Conservation (phyloP, 768 basidiomycete species). For the Termitomyces heimii region DNA sequence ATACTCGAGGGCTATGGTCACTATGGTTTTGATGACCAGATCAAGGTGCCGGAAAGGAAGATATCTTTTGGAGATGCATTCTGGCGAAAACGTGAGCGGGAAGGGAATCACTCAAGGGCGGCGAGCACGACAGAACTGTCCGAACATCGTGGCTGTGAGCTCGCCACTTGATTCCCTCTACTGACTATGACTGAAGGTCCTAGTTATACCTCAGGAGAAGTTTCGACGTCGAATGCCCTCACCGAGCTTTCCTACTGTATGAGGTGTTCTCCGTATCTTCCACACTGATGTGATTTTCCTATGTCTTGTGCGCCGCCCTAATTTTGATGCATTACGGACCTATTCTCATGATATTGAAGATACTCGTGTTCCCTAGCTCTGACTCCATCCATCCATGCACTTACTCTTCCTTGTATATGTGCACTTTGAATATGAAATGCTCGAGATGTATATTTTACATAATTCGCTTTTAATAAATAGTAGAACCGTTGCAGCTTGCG, state of each 20-base stretch:
- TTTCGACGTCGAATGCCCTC: slow-evolving; percentile 9
- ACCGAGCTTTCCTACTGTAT: slow-evolving; percentile 12
- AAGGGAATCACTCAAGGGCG: slow-evolving; percentile 2
- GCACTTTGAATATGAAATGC: background rate
- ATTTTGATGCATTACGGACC: background rate
- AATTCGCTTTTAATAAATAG: background rate
- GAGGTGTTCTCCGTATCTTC: background rate
- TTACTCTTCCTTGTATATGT: background rate
- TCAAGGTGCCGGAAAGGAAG: slow-evolving; percentile 20
- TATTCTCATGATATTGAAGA: background rate
- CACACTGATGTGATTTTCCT: background rate
- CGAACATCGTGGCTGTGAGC: slow-evolving; percentile 3
- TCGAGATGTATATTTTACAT: background rate
- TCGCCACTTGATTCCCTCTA: too few species aligned
- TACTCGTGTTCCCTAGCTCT: background rate
- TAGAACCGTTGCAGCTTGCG: background rate
- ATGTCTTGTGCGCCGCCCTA: background rate
- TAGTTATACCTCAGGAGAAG: slow-evolving; percentile 2
- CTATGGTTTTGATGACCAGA: slow-evolving; percentile 7
- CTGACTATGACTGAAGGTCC: background rate
- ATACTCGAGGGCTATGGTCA: slow-evolving; percentile 26
- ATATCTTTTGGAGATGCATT: slow-evolving; percentile 26
- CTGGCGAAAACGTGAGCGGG: slow-evolving; percentile 23
- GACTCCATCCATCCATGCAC: too few species aligned
- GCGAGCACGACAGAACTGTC: slow-evolving; percentile 1